These are phyloP conservation scores for Xylaria longipes DNA, from an alignment of 495 filamentous ascomycete genomes.

Conservation along the genomic window DNA sequence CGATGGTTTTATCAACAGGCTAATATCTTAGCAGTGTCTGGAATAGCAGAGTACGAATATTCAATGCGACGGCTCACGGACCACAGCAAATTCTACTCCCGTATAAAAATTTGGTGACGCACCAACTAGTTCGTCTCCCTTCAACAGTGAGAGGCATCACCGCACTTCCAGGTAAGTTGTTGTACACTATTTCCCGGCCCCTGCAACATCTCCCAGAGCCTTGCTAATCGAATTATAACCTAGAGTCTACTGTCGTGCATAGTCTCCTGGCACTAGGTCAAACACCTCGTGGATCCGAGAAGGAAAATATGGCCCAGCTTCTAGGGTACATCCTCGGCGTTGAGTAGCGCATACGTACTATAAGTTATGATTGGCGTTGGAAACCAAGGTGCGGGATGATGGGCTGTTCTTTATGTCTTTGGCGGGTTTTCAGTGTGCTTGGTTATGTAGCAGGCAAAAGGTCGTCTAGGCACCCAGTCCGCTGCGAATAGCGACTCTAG, in stretches of 20 bases:
- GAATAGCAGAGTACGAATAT: neutral
- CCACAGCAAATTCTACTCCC: neutral
- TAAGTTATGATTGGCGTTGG: neutral
- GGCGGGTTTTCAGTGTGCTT: neutral
- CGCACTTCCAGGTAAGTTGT: neutral
- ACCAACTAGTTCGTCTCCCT: neutral
- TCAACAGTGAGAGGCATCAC: neutral
- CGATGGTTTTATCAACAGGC: neutral
- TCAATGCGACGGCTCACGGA: neutral
- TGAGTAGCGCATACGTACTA: neutral
- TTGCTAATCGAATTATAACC: neutral
- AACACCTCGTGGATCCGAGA: neutral
- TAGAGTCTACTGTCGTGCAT: neutral
- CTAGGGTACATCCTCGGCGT: neutral
- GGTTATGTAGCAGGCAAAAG: neutral
- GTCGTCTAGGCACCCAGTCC: neutral
- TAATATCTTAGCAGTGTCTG: neutral
- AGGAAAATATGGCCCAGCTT: neutral
- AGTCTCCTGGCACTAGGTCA: neutral
- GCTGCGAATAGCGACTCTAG: neutral
- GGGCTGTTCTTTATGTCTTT: neutral
- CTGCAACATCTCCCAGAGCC: neutral
- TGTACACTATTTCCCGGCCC: neutral
- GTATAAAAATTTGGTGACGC: neutral
- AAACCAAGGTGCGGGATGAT: neutral